Conservation (phyloP, 352 stramenopile species). For the Achlya hypogyna region DNA sequence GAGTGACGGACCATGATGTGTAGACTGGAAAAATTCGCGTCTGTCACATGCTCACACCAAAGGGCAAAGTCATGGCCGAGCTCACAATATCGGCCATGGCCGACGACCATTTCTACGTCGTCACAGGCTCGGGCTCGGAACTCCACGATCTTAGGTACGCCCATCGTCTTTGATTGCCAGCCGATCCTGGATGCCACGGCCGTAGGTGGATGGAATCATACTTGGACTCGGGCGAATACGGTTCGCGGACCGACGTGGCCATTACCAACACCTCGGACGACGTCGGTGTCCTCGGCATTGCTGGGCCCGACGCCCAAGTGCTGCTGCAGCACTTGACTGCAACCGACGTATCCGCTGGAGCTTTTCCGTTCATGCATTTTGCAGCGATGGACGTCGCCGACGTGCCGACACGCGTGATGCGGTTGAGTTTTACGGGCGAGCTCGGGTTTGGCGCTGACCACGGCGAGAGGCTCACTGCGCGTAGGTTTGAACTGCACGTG, state of each 20-base stretch:
- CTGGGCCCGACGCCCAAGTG: not conserved
- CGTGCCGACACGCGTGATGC: conserved; percentile 4
- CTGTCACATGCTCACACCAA: conserved; percentile 14
- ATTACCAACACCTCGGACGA: conserved; percentile 13
- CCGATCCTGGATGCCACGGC: not conserved
- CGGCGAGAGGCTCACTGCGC: not conserved
- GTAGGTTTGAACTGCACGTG: conserved; percentile 15
- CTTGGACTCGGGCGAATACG: not conserved
- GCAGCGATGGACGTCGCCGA: not conserved
- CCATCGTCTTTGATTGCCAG: not conserved
- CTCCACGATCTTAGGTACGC: conserved; percentile 12
- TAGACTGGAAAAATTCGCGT: conserved; percentile 14
- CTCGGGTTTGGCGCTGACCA: not conserved
- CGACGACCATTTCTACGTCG: conserved; percentile 13
- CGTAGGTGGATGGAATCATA: conserved; percentile 18
- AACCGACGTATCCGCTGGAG: not conserved
- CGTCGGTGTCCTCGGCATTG: conserved; percentile 7
- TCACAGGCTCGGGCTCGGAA: conserved; percentile 16
- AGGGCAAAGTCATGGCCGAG: conserved; percentile 15
- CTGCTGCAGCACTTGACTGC: not conserved
- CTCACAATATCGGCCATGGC: conserved; percentile 9
- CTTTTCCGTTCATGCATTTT: conserved; percentile 17
- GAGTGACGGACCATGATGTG: not conserved
- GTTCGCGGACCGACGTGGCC: not conserved
- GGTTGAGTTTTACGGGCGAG: conserved; percentile 19